These are phyloP conservation scores for Sclerotinia spermophila DNA, from an alignment of 2,329 filamentous ascomycete genomes.

Conservation along the genomic window DNA sequence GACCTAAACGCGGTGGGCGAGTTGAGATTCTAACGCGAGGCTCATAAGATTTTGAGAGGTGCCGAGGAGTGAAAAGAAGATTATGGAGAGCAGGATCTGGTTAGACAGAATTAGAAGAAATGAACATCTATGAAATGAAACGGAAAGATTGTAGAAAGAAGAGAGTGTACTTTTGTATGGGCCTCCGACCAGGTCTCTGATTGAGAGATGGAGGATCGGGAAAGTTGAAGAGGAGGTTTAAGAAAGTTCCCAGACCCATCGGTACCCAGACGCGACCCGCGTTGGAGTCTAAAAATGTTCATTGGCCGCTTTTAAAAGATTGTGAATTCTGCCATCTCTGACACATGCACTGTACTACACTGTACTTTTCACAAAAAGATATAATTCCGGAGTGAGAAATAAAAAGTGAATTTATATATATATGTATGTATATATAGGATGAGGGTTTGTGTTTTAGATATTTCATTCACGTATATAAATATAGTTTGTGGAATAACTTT, in stretches of 20 bases:
- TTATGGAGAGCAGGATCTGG: background rate
- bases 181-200: slow-evolving; percentile 18
- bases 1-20: slow-evolving; percentile 19
- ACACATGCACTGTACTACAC: background rate
- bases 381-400: background rate
- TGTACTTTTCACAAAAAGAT: background rate
- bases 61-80: slow-evolving; percentile 21
- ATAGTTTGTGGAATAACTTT: background rate
- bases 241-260: slow-evolving; percentile 16
- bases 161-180: slow-evolving; percentile 16
- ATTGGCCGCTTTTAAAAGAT: slow-evolving; percentile 13
- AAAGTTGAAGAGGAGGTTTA: slow-evolving; percentile 10
- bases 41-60: slow-evolving; percentile 23
- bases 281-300: slow-evolving; percentile 19
- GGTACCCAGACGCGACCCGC: slow-evolving; percentile 19
- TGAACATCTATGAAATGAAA: background rate
- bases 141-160: slow-evolving; percentile 5
- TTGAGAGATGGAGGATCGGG: background rate
- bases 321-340: background rate
- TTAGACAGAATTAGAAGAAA: slow-evolving; percentile 11
- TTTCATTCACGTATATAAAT: background rate
- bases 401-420: background rate
- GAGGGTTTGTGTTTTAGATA: background rate
- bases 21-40: slow-evolving; percentile 15
- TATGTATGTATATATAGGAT: no score